Percentiles rank a stretch among this genome's conserved stretches.
These are phyloP conservation scores for Ophiostoma tasmaniense DNA, from an alignment of 2,329 filamentous ascomycete species.

Conservation along the genomic window DNA sequence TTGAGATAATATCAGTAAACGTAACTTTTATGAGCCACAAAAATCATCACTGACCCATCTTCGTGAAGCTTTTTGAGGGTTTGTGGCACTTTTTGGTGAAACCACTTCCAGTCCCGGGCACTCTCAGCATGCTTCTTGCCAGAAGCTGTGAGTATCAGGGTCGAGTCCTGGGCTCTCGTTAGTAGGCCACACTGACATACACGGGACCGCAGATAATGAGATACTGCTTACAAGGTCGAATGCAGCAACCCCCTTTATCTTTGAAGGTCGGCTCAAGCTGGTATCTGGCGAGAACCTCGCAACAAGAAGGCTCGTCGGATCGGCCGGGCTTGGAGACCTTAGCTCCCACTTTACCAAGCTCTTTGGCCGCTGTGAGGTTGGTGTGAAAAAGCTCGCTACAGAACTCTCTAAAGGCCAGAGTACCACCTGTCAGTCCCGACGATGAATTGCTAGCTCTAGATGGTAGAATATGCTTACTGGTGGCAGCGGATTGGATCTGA, in stretches of 20 bases:
- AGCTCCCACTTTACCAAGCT: conserved; percentile 65
- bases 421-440: neutral
- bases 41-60: conserved; percentile 48
- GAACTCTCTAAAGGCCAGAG: conserved; percentile 46
- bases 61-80: conserved; percentile 59
- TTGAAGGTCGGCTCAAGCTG: too few relatives aligned
- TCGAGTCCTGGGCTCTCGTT: conserved; percentile 59
- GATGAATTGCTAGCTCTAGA: neutral
- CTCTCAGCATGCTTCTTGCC: conserved; percentile 68
- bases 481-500: conserved; percentile 43
- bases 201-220: neutral
- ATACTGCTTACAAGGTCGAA: conserved; percentile 51
- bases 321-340: conserved; percentile 45
- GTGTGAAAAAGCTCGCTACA: conserved; percentile 81
- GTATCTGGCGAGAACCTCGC: conserved; percentile 50
- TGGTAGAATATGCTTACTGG: conserved; percentile 25
- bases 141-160: conserved; percentile 69
- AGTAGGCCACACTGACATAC: neutral
- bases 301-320: conserved; percentile 57
- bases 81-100: conserved; percentile 62
- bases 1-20: neutral
- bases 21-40: neutral
- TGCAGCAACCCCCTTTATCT: conserved; percentile 47
- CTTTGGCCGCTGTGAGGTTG: conserved; percentile 72
- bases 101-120: conserved; percentile 89